These are phyloP conservation scores for Penicillium daleae DNA, from an alignment of 495 filamentous ascomycete species.

Conservation along the genomic window DNA sequence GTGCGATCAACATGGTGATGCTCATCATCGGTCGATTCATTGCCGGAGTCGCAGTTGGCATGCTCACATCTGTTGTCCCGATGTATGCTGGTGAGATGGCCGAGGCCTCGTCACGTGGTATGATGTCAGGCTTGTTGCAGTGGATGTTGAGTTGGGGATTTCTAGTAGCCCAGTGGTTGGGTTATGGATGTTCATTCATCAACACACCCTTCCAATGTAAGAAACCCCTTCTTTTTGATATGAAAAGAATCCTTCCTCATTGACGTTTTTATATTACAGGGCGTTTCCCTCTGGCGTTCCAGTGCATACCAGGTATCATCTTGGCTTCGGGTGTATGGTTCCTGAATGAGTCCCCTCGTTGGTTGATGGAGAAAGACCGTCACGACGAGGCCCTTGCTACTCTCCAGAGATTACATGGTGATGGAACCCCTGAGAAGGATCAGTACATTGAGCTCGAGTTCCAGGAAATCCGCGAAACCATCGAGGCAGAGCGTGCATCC, in stretches of 20 bases:
- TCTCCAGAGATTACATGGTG: constrained; percentile 21
- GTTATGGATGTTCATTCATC: constrained; percentile 52
- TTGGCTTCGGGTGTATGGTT: constrained; percentile 56
- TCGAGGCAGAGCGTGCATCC: constrained; percentile 19
- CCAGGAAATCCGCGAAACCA: constrained; percentile 33
- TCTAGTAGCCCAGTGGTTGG: constrained; percentile 51
- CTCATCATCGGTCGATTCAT: constrained; percentile 52
- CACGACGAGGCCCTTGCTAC: constrained; percentile 58
- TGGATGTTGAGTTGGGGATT: constrained; percentile 52
- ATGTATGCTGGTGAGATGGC: constrained; percentile 41
- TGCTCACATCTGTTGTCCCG: constrained; percentile 49
- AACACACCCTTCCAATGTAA: constrained; percentile 47
- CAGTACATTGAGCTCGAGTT: constrained; percentile 32
- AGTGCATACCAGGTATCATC: constrained; percentile 50
- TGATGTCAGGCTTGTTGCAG: constrained; percentile 30
- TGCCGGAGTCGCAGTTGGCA: constrained; percentile 51
- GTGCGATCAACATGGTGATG: constrained; percentile 51
- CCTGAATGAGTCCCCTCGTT: constrained; percentile 61
- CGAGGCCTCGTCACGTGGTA: constrained; percentile 27
- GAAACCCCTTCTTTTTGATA: too few relatives aligned
- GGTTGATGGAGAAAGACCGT: constrained; percentile 66
- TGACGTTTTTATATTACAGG: constrained; percentile 8
- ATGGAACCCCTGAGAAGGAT: constrained; percentile 16
- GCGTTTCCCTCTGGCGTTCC: constrained; percentile 58
- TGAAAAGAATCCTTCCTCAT: too few relatives aligned